A percentile compares a stretch with the other conserved stretches of the same genome.
These are phyloP conservation scores for Phytopythium litorale DNA, from an alignment of 352 stramenopile species.

Conservation along the genomic window DNA sequence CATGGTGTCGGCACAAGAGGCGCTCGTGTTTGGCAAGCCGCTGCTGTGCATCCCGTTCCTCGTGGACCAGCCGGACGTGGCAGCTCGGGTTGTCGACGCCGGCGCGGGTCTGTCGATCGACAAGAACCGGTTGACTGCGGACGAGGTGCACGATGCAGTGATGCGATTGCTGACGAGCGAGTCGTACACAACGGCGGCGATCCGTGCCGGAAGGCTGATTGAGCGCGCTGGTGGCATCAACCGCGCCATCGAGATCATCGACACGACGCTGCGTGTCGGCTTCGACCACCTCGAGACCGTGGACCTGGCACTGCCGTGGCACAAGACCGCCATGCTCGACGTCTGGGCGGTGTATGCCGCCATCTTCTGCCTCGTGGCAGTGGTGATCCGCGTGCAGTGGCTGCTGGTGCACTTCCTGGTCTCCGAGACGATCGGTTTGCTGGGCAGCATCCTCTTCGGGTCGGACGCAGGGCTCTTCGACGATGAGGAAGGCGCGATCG, in stretches of 20 bases:
- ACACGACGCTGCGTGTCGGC: slow-evolving; percentile 53
- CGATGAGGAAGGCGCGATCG: slow-evolving; percentile 1
- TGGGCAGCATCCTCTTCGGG: slow-evolving; percentile 43
- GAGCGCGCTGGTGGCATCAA: slow-evolving; percentile 57
- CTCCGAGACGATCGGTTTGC: slow-evolving; percentile 33
- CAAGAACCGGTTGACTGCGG: slow-evolving; percentile 60
- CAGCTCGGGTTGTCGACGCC: slow-evolving; percentile 69
- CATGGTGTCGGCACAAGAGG: slow-evolving; percentile 81
- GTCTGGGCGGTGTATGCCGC: slow-evolving; percentile 76
- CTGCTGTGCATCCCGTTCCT: slow-evolving; percentile 89
- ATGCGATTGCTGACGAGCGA: slow-evolving; percentile 44
- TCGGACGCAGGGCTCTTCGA: slow-evolving; percentile 4
- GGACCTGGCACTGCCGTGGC: slow-evolving; percentile 65
- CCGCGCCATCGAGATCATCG: slow-evolving; percentile 64
- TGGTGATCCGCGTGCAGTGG: slow-evolving; percentile 62
- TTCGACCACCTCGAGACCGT: slow-evolving; percentile 62
- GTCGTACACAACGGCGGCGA: slow-evolving; percentile 39
- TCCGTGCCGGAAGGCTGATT: slow-evolving; percentile 49
- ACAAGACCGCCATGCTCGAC: slow-evolving; percentile 74
- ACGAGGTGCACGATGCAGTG: slow-evolving; percentile 50
- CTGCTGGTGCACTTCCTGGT: slow-evolving; percentile 62
- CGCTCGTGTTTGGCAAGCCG: slow-evolving; percentile 70
- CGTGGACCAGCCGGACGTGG: slow-evolving; percentile 82
- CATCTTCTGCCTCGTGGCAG: slow-evolving; percentile 60
- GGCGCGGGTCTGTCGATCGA: slow-evolving; percentile 66